Evolutionary conservation across 176 grass and related monocot genomes (phyloP).

Genomic region (Chloris gayana): DNA sequence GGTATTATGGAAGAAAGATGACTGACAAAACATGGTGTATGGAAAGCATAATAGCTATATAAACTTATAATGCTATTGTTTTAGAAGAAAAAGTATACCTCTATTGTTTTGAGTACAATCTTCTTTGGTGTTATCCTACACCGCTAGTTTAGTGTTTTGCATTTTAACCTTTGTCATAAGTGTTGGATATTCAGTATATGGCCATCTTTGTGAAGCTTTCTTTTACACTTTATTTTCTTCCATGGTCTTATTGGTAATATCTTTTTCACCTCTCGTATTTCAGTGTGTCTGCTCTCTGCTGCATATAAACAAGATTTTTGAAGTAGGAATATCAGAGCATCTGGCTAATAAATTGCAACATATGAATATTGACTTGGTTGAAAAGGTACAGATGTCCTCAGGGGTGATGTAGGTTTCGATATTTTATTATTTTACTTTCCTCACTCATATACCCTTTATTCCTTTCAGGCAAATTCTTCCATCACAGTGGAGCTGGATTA

Average conservation of each 20-base stretch:
- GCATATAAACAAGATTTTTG: slow-evolving; percentile 95
- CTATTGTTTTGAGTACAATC: neutral
- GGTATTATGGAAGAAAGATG: slow-evolving; percentile 18
- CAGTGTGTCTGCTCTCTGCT: slow-evolving; percentile 91
- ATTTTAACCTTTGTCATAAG: slow-evolving; percentile 9
- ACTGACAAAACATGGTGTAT: neutral
- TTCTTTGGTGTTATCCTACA: neutral
- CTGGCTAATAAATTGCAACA: slow-evolving; percentile 75
- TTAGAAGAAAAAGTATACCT: neutral
- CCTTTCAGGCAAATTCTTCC: slow-evolving; percentile 82
- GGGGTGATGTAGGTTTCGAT: slow-evolving; percentile 4
- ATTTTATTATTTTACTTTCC: slow-evolving; percentile 15
- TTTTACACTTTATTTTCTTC: slow-evolving; percentile 5
- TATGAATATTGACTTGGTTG: slow-evolving; percentile 72
- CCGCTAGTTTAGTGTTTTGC: neutral
- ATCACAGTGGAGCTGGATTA: slow-evolving; percentile 89
- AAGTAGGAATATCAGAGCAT: slow-evolving; percentile 93
- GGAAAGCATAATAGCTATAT: neutral
- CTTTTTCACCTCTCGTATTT: slow-evolving; percentile 16
- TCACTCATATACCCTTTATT: slow-evolving; percentile 34
- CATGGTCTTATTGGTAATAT: slow-evolving; percentile 30
- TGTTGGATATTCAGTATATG: slow-evolving; percentile 8
- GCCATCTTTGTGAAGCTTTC: neutral
- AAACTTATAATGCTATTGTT: neutral
- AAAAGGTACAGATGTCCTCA: slow-evolving; percentile 57